A percentile compares a stretch with the other conserved stretches of the same genome.
Conservation (phyloP, 371 early-diverging fungal species). For the Apophysomyces variabilis region DNA sequence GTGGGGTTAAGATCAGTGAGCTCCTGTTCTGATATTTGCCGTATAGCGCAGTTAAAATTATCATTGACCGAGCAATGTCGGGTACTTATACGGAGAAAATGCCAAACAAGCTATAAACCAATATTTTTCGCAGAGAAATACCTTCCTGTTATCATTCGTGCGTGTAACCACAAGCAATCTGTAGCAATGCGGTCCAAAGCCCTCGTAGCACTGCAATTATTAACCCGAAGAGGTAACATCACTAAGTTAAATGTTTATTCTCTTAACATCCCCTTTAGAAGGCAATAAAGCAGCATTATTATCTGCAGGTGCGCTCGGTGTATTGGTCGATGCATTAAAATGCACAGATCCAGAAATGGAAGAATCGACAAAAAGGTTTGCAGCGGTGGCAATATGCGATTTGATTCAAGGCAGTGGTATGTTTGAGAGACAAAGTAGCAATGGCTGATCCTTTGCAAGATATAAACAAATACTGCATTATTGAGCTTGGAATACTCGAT, state of each 20-base stretch:
- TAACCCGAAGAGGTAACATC: constrained; percentile 66
- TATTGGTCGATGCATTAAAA: constrained; percentile 66
- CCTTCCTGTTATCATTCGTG: constrained; percentile 55
- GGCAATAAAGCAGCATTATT: constrained; percentile 61
- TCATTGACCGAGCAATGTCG: constrained; percentile 72
- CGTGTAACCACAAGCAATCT: constrained; percentile 49
- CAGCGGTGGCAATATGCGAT: constrained; percentile 73
- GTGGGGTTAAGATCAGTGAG: constrained; percentile 34
- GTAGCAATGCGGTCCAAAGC: constrained; percentile 62
- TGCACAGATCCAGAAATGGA: constrained; percentile 53
- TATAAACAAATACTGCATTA: constrained; percentile 53
- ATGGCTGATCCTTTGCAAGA: constrained; percentile 36
- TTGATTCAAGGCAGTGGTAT: constrained; percentile 69
- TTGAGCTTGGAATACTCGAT: constrained; percentile 66
- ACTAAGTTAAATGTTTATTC: background rate
- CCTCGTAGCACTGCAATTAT: constrained; percentile 69
- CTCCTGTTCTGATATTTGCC: background rate
- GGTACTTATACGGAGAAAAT: constrained; percentile 28
- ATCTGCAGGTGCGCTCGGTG: constrained; percentile 62
- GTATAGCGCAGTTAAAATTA: constrained; percentile 64
- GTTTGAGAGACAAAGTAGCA: background rate
- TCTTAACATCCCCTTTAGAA: constrained; percentile 42
- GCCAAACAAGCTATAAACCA: background rate
- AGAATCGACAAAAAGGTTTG: constrained; percentile 68
- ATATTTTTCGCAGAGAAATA: constrained; percentile 33